These are phyloP conservation scores for Lathyrus oleraceus DNA, from an alignment of 306 rosid species.

Conservation along the genomic window DNA sequence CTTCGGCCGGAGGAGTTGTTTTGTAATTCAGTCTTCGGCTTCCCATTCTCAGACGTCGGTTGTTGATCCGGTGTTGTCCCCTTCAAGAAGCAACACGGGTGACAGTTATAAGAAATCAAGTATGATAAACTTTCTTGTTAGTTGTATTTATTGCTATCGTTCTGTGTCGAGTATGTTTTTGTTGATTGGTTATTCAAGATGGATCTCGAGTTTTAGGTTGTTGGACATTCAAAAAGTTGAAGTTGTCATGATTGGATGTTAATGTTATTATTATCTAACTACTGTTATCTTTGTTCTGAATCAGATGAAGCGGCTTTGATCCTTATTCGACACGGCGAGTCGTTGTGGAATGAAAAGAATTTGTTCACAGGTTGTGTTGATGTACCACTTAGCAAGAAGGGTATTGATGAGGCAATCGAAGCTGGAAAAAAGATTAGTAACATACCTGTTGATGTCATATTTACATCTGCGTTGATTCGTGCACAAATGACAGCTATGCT, in stretches of 20 bases:
- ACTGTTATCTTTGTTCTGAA: constrained; percentile 14
- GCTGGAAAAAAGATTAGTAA: constrained; percentile 98
- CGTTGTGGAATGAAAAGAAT: constrained; percentile 95
- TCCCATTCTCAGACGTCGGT: constrained; percentile 75
- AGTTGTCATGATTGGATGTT: constrained; percentile 18
- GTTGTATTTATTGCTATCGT: not conserved
- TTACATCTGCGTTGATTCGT: constrained; percentile 90
- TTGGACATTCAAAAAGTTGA: constrained; percentile 9
- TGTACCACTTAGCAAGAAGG: constrained; percentile 91
- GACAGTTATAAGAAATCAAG: constrained; percentile 81
- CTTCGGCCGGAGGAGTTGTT: constrained; percentile 34
- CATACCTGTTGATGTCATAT: constrained; percentile 92
- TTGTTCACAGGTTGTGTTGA: constrained; percentile 98
- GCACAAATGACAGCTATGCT: constrained; percentile 99
- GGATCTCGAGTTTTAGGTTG: constrained; percentile 20
- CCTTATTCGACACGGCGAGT: constrained; percentile 93
- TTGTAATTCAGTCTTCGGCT: constrained; percentile 58
- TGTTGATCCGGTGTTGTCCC: constrained; percentile 63
- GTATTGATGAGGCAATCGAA: constrained; percentile 97
- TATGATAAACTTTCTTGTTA: constrained; percentile 37
- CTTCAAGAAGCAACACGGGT: constrained; percentile 52
- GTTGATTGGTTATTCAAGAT: constrained; percentile 29
- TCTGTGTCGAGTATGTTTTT: not conserved
- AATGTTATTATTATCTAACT: constrained; percentile 11
- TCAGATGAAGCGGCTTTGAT: constrained; percentile 94